A percentile compares a stretch with the other conserved stretches of the same genome.
These are phyloP conservation scores for Syzygium aromaticum DNA, from an alignment of 345 rosid species.

Conservation along the genomic window DNA sequence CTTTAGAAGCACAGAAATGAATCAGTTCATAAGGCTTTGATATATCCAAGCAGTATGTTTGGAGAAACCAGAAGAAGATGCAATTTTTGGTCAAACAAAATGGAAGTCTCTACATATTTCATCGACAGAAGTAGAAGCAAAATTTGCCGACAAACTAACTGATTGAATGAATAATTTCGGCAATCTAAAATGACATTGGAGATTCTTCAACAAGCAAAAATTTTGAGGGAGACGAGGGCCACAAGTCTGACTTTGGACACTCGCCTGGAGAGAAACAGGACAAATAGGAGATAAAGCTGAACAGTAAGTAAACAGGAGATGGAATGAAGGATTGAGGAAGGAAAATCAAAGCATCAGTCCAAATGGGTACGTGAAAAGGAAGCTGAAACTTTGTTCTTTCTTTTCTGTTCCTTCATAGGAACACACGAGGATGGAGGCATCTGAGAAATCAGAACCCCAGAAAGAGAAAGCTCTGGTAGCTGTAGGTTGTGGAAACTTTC, in stretches of 20 bases:
- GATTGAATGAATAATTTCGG: background rate
- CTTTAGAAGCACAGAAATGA: background rate
- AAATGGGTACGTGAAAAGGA: conserved; percentile 31
- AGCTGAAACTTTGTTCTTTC: conserved; percentile 31
- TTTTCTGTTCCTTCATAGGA: conserved; percentile 6
- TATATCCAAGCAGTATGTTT: background rate
- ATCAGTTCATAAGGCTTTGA: background rate
- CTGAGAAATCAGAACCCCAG: background rate
- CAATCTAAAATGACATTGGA: background rate
- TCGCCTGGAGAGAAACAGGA: background rate
- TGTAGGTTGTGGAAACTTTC: background rate
- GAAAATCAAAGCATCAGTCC: background rate
- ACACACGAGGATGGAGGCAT: conserved; percentile 17
- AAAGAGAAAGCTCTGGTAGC: background rate
- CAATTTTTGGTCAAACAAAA: background rate
- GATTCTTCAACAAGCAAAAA: background rate
- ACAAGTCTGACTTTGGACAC: background rate
- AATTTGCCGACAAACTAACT: background rate
- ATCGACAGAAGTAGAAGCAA: background rate
- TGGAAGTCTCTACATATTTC: background rate
- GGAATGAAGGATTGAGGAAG: conserved; percentile 24
- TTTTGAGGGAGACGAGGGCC: background rate
- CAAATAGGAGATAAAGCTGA: background rate
- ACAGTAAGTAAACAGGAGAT: background rate
- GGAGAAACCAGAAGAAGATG: background rate